Evolutionary conservation across 768 basidiomycete genomes (phyloP), one percentile per base, ranked within the genome.

Genomic region (Lactifluus piperatus): DNA sequence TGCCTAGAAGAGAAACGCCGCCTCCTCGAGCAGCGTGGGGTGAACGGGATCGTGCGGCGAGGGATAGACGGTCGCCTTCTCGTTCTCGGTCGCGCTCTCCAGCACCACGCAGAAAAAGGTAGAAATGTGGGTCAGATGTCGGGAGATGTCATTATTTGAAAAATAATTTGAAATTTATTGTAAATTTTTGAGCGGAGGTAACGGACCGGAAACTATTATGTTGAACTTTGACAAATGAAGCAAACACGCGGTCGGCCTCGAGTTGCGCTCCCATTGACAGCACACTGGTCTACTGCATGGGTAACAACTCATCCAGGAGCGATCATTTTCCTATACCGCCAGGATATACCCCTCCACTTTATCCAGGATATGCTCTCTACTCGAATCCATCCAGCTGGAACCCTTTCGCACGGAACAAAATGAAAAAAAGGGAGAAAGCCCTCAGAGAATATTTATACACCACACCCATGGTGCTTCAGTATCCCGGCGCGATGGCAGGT

Each of bases 31-130:
- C n/a, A n/a, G n/a, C n/a, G n/a, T n/a, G n/a, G n/a, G n/a, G n/a
- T n/a, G n/a, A n/a, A n/a, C n/a, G n/a, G n/a, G n/a, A n/a, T n/a
- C n/a, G n/a, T n/a, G n/a, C n/a, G n/a, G n/a, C n/a, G 13, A 77
- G 77, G 16, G 78, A 79, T n/a, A 66, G 78, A 47, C 70, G 75
- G n/a, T n/a, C 73, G 0, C 66, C 65, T 1, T 73, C 77, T 6
- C 61, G 67, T 30, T 75, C 73, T 7, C 62, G 74, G 24, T 77
- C 77, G 10, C 69, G 75, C 51, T 77, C 75, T 58, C 77, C 77
- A n/a, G 71, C 72, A 5, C 70, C 74, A 46, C 70, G 77, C 30
- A 66, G 71, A 9, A 29, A 55, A 24, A 39, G 45, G 36, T 51
- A 39, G 24, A 14, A 10, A 9, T 11, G 30, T 32, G 6, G 10